Base-by-base conservation (phyloP, 2,329 filamentous ascomycete genomes). In the Thielaviopsis ethacetica region DNA sequence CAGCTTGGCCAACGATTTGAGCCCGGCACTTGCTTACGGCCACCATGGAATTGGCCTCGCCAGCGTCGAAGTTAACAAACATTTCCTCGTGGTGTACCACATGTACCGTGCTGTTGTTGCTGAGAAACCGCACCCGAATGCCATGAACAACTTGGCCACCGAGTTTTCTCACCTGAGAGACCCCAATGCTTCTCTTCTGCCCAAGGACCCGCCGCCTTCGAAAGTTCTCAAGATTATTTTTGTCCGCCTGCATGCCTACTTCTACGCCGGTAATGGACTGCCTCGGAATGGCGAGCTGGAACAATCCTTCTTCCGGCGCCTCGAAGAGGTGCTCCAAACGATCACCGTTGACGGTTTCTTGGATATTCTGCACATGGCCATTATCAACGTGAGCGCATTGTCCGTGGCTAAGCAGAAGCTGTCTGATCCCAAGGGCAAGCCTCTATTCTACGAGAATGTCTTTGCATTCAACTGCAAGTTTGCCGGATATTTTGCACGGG, bases 1-100 rank as follows among this genome's bases (percentile, higher is more conserved):
- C 70, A 76, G 80, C 59, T 75, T 97, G 61, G 93, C 93, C 22
- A 82, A 84, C 63, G 82, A 86, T 56, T 78, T 97, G 57, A 80
- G 86, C 64, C 89, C 91, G 2, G 76, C 81, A 19, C 89, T 86
- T 53, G 91, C 91, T 30, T 81, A 84, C 63, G 86, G 89, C 17
- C 86, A 94, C 67, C 91, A 98, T 66, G 93, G 97, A 70, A 82
- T 93, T 69, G 91, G 88, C 41, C 87, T 97, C 41, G 85, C 97
- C 61, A 85, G 86, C 61, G 79, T 88, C 54, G 84, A 86, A 57
- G 82, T 91, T 65, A 80, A 79, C 60, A 85, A 91, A 64, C 86
- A 94, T 68, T 79, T 97, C 56, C 82, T 89, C 62, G 84, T 89
- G 10, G 85, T 94, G 30, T 97, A 96, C 70, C 84, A 95, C 69